These are phyloP conservation scores for Globisporangium middletonii DNA, from an alignment of 352 stramenopile genomes.

Conservation along the genomic window DNA sequence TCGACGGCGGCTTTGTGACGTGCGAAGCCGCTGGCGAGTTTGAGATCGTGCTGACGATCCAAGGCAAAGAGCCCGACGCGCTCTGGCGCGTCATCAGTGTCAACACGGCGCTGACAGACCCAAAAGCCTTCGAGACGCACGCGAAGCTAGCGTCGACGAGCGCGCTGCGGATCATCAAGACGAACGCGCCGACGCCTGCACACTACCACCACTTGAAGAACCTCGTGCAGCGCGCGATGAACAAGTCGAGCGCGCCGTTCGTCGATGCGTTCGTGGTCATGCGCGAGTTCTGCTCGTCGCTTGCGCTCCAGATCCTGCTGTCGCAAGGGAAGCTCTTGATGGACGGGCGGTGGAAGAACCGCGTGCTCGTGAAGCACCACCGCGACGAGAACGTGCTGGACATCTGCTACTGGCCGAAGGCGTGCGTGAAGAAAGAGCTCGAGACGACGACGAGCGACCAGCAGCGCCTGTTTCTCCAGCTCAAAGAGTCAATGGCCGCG, in stretches of 20 bases:
- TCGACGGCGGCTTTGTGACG: slow-evolving; percentile 75
- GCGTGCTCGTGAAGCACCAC: slow-evolving; percentile 73
- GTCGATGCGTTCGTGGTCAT: slow-evolving; percentile 78
- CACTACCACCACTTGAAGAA: slow-evolving; percentile 85
- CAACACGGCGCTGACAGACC: slow-evolving; percentile 66
- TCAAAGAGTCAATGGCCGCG: slow-evolving; percentile 33
- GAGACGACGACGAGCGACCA: slow-evolving; percentile 54
- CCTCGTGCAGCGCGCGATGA: slow-evolving; percentile 80
- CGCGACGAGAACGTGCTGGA: slow-evolving; percentile 73
- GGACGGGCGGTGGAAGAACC: slow-evolving; percentile 77
- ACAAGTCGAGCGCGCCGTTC: slow-evolving; percentile 75
- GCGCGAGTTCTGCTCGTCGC: slow-evolving; percentile 76
- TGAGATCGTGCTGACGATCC: slow-evolving; percentile 79
- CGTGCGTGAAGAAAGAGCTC: slow-evolving; percentile 50
- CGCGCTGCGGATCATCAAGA: slow-evolving; percentile 70
- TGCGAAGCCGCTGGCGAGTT: slow-evolving; percentile 75
- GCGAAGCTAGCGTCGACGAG: slow-evolving; percentile 53
- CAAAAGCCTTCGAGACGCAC: slow-evolving; percentile 47
- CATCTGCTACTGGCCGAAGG: slow-evolving; percentile 79
- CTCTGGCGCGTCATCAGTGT: slow-evolving; percentile 80
- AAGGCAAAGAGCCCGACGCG: slow-evolving; percentile 68
- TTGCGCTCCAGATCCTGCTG: slow-evolving; percentile 71
- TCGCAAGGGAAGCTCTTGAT: slow-evolving; percentile 72
- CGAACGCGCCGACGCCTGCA: slow-evolving; percentile 52
- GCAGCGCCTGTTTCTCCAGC: slow-evolving; percentile 50